Conservation (phyloP, 495 filamentous ascomycete species). For the Penicillium manginii region DNA sequence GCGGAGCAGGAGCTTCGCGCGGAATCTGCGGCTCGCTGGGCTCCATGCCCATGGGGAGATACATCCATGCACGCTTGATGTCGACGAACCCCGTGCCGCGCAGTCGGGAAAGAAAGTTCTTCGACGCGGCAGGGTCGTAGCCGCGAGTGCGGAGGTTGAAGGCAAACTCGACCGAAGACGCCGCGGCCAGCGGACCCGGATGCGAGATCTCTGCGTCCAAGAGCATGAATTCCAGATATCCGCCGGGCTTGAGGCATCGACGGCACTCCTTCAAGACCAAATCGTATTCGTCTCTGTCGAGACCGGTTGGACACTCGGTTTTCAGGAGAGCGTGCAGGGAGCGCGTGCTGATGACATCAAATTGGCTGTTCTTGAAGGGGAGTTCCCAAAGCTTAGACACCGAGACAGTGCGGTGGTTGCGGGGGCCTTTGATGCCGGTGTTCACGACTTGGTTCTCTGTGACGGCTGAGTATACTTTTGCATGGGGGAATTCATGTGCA, state of each 20-base stretch:
- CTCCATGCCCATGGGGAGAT: conserved; percentile 81
- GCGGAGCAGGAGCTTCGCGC: conserved; percentile 56
- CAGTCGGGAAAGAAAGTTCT: conserved; percentile 75
- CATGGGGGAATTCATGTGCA: conserved; percentile 79
- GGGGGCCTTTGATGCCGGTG: conserved; percentile 73
- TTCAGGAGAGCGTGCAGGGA: conserved; percentile 82
- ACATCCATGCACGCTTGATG: conserved; percentile 86
- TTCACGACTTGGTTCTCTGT: conserved; percentile 71
- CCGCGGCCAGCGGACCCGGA: conserved; percentile 73
- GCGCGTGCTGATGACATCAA: conserved; percentile 92
- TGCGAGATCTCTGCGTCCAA: conserved; percentile 89
- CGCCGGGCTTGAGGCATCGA: conserved; percentile 89
- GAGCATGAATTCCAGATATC: conserved; percentile 86
- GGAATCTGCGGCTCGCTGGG: conserved; percentile 45
- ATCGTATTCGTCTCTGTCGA: conserved; percentile 83
- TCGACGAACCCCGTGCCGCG: conserved; percentile 71
- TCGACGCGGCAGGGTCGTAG: conserved; percentile 85
- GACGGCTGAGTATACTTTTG: conserved; percentile 83
- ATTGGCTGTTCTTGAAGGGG: conserved; percentile 85
- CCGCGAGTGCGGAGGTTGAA: conserved; percentile 84
- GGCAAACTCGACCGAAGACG: conserved; percentile 85
- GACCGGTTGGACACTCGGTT: conserved; percentile 52
- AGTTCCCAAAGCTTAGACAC: conserved; percentile 76
- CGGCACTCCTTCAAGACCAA: conserved; percentile 81
- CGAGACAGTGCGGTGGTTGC: conserved; percentile 81